Conservation (phyloP, 2,329 filamentous ascomycete genomes). For the Pochonia chlamydosporia region DNA sequence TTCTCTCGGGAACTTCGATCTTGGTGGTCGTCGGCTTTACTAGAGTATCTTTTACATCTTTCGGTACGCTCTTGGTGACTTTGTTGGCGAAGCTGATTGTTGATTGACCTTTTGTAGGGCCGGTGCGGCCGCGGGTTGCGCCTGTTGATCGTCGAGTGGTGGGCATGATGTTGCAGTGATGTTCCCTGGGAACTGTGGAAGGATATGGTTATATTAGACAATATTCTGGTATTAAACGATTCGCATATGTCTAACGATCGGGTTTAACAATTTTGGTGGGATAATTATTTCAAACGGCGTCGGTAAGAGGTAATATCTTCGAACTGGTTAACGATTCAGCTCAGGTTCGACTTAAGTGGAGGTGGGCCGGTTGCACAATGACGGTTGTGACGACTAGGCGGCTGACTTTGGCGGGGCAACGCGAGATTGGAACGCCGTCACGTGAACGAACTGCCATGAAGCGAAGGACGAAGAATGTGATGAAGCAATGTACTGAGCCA, state of each 20-base stretch:
- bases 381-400: conserved; percentile 3
- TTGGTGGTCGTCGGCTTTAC: conserved; percentile 28
- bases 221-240: not conserved
- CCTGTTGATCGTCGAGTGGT: conserved; percentile 42
- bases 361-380: not conserved
- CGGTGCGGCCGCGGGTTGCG: conserved; percentile 27
- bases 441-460: conserved; percentile 29
- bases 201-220: not conserved
- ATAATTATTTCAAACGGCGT: not conserved
- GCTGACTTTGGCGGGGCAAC: conserved; percentile 48
- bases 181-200: not conserved
- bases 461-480: not conserved
- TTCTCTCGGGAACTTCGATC: conserved; percentile 22
- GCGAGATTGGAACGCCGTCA: conserved; percentile 42
- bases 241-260: not conserved
- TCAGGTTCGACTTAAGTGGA: not conserved
- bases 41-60: conserved; percentile 40
- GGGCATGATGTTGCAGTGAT: conserved; percentile 33
- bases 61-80: conserved; percentile 48
- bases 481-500: not conserved
- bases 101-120: conserved; percentile 41
- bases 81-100: conserved; percentile 53
- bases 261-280: not conserved
- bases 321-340: not conserved
- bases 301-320: conserved; percentile 1